These are phyloP conservation scores for Paspalum notatum DNA, from an alignment of 176 grass and related monocot genomes.

Conservation along the genomic window DNA sequence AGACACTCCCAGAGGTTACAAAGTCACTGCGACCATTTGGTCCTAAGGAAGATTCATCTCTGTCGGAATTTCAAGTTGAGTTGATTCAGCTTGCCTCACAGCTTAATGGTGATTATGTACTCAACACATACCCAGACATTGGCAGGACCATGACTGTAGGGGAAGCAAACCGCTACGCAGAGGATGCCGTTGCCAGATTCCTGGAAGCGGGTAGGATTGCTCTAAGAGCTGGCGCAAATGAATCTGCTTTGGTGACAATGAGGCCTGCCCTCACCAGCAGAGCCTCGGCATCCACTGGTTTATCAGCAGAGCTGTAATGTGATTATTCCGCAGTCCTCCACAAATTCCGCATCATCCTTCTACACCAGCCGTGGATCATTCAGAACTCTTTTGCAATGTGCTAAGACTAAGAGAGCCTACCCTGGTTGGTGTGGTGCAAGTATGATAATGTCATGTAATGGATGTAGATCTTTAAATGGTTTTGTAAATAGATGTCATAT, in stretches of 20 bases:
- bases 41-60: constrained; percentile 74
- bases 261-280: constrained; percentile 93
- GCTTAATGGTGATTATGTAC: constrained; percentile 89
- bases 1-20: constrained; percentile 89
- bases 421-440: not conserved
- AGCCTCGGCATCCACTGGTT: constrained; percentile 48
- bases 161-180: constrained; percentile 84
- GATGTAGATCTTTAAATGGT: constrained; percentile 34
- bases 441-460: constrained; percentile 6
- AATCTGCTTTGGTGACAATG: constrained; percentile 90
- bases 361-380: not conserved
- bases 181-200: constrained; percentile 93
- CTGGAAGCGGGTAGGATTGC: constrained; percentile 93
- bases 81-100: constrained; percentile 98
- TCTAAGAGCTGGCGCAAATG: constrained; percentile 86
- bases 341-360: constrained; percentile 9
- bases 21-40: constrained; percentile 82
- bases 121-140: constrained; percentile 97
- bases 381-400: not conserved
- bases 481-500: constrained; percentile 50
- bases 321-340: not conserved
- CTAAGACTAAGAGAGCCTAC: not conserved
- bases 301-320: constrained; percentile 62
- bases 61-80: constrained; percentile 97
- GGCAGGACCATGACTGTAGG: constrained; percentile 85